phyloP scores from a whole-genome alignment of 805 yeast species.

The Aciculoconidium aculeatum region DNA sequence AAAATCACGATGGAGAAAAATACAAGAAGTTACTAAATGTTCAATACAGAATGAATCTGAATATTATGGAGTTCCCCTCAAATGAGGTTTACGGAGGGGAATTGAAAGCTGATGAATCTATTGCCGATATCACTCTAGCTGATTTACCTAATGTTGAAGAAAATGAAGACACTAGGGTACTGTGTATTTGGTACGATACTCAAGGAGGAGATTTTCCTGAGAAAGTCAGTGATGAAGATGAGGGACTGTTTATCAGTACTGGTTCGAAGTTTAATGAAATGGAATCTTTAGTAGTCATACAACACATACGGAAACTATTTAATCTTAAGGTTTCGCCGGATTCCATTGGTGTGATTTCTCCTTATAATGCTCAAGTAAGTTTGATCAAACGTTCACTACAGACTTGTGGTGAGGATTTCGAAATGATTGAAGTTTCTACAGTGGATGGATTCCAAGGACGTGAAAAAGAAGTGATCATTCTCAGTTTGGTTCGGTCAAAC shows the following conservation, averaged over 20 bases:
- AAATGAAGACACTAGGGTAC: conserved; percentile 50
- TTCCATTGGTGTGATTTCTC: conserved; percentile 81
- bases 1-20: conserved; percentile 32
- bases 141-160: conserved; percentile 44
- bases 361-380: conserved; percentile 84
- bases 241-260: conserved; percentile 8
- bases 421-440: conserved; percentile 67
- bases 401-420: conserved; percentile 20
- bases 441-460: conserved; percentile 97
- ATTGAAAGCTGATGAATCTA: conserved; percentile 57
- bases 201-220: conserved; percentile 85
- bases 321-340: conserved; percentile 46
- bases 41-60: conserved; percentile 83
- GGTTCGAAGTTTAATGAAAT: conserved; percentile 72
- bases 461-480: conserved; percentile 80
- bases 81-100: conserved; percentile 54
- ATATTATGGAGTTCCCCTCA: conserved; percentile 78
- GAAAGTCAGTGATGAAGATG: conserved; percentile 31
- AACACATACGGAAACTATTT: conserved; percentile 50
- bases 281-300: conserved; percentile 58
- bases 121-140: conserved; percentile 42
- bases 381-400: conserved; percentile 45
- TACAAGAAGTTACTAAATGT: conserved; percentile 58
- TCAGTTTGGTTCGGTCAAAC: conserved; percentile 81
- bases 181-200: conserved; percentile 82